A percentile compares a stretch with the other conserved stretches of the same genome.
These are phyloP conservation scores for Cercospora sp. DNA, from an alignment of 2,329 filamentous ascomycete species.

Conservation along the genomic window DNA sequence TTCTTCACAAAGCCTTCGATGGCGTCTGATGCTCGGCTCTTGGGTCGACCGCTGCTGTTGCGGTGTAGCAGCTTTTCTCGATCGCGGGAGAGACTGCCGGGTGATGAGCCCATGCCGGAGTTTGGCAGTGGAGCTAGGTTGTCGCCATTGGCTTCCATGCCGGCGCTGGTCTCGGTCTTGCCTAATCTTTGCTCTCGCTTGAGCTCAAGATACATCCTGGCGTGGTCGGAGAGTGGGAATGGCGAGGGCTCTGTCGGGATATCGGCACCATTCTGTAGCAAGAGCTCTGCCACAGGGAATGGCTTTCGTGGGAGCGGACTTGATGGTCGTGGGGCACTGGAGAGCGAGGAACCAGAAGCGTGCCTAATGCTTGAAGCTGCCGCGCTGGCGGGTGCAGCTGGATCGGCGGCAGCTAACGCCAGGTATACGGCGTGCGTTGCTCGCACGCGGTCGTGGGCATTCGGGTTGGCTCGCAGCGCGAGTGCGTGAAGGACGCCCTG, in stretches of 20 bases:
- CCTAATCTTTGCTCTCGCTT: constrained; percentile 56
- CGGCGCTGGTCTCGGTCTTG: constrained; percentile 26
- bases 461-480: constrained; percentile 82
- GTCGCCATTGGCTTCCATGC: constrained; percentile 49
- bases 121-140: constrained; percentile 62
- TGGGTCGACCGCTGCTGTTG: constrained; percentile 29
- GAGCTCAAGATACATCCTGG: constrained; percentile 81
- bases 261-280: constrained; percentile 91
- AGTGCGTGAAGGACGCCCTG: constrained; percentile 89
- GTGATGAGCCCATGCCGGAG: constrained; percentile 18
- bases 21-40: constrained; percentile 29
- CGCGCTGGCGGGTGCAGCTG: constrained; percentile 64
- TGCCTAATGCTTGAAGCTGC: constrained; percentile 39
- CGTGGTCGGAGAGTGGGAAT: constrained; percentile 78
- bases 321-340: constrained; percentile 40
- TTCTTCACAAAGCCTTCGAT: constrained; percentile 37
- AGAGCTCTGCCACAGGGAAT: constrained; percentile 86
- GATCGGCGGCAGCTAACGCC: constrained; percentile 88
- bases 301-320: constrained; percentile 47
- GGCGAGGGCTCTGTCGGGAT: constrained; percentile 74
- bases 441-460: constrained; percentile 79
- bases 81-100: constrained; percentile 13
- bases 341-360: constrained; percentile 27
- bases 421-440: constrained; percentile 88
- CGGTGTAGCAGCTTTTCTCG: constrained; percentile 33